A percentile compares a stretch with the other conserved stretches of the same genome.
These are phyloP conservation scores for Larix sibirica DNA, from an alignment of 83 land plant genomes.

Conservation along the genomic window DNA sequence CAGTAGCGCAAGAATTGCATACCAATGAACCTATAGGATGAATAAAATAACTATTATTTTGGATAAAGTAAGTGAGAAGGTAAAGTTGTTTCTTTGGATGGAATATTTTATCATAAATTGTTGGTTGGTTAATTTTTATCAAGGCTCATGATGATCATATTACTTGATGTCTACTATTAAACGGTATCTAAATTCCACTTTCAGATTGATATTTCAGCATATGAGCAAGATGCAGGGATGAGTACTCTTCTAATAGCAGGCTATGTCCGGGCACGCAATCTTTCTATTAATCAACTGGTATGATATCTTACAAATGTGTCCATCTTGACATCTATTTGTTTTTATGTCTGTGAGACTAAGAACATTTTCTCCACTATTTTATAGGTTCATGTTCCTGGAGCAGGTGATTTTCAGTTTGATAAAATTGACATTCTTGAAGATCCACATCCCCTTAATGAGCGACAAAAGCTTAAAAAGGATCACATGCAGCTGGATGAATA, in stretches of 20 bases:
- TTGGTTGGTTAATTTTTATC: background rate
- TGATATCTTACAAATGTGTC: slow-evolving; percentile 3
- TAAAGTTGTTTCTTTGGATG: too few relatives aligned
- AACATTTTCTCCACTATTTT: background rate
- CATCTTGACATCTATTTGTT: background rate
- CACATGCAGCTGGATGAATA: slow-evolving; percentile 65
- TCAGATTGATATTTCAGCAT: slow-evolving; percentile 59
- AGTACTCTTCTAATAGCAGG: slow-evolving; percentile 80
- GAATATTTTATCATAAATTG: background rate
- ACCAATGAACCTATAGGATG: too few relatives aligned
- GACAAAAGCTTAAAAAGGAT: slow-evolving; percentile 30
- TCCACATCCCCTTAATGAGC: slow-evolving; percentile 62
- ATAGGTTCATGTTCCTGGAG: slow-evolving; percentile 93
- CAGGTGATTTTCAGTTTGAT: slow-evolving; percentile 81
- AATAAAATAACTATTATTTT: too few relatives aligned
- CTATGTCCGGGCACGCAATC: slow-evolving; percentile 67
- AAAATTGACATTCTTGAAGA: slow-evolving; percentile 80
- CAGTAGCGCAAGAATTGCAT: too few relatives aligned
- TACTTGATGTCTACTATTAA: background rate
- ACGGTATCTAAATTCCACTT: background rate
- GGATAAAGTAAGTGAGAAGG: too few relatives aligned
- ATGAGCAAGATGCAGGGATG: slow-evolving; percentile 40
- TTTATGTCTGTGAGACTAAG: background rate
- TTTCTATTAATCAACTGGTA: slow-evolving; percentile 95
- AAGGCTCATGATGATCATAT: too few relatives aligned